These are phyloP conservation scores for Aureobasidium melanogenum DNA, from an alignment of 2,329 filamentous ascomycete species.

Conservation along the genomic window DNA sequence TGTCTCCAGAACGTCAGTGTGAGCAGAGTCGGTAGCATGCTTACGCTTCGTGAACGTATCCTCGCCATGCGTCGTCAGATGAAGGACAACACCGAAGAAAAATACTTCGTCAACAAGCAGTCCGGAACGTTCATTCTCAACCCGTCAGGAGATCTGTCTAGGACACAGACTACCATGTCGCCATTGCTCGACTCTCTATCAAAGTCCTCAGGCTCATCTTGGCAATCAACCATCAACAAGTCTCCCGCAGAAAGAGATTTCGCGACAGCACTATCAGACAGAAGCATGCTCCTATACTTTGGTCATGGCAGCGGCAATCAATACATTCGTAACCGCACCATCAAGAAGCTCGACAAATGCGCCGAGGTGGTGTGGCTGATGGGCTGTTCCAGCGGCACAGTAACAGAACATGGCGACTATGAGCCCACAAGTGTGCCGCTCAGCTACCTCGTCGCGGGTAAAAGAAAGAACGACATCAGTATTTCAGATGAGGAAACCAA, in stretches of 20 bases:
- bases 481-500: background rate
- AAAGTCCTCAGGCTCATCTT: constrained; percentile 29
- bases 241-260: constrained; percentile 73
- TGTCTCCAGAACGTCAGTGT: constrained; percentile 73
- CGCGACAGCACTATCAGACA: constrained; percentile 53
- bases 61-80: constrained; percentile 38
- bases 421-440: constrained; percentile 85
- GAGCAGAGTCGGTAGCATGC: constrained; percentile 79
- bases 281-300: constrained; percentile 81
- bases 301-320: constrained; percentile 92
- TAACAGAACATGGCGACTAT: constrained; percentile 75
- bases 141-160: constrained; percentile 71
- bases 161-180: constrained; percentile 69
- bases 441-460: constrained; percentile 84
- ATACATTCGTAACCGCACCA: constrained; percentile 78
- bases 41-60: constrained; percentile 69
- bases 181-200: constrained; percentile 47
- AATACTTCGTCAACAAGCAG: constrained; percentile 41
- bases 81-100: constrained; percentile 3
- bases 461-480: constrained; percentile 18
- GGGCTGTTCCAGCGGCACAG: constrained; percentile 80
- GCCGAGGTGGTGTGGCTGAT: constrained; percentile 63
- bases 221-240: constrained; percentile 60
- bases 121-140: constrained; percentile 78
- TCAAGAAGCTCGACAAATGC: constrained; percentile 55